Conservation (phyloP, 202 grass and related monocot genomes). For the Carex arenaria region DNA sequence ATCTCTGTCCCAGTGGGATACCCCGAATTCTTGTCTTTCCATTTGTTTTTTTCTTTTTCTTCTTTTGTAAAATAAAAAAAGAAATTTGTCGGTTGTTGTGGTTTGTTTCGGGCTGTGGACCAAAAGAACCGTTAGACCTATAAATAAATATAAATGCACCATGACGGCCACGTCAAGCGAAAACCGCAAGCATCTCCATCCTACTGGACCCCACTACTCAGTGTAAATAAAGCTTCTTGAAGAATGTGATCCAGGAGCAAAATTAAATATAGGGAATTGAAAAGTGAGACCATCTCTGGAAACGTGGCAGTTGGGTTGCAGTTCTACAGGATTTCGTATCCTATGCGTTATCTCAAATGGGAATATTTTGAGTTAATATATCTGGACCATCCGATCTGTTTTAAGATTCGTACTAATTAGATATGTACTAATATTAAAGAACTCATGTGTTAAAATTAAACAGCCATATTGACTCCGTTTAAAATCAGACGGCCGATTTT, state of each 20-base stretch:
- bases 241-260: neutral
- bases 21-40: neutral
- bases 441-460: no score
- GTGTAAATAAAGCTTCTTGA: neutral
- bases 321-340: neutral
- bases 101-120: neutral
- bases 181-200: neutral
- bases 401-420: no score
- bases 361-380: no score
- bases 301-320: neutral
- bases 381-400: no score
- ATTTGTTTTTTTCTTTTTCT: neutral
- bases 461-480: no score
- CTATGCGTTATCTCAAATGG: no score
- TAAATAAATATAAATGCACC: neutral
- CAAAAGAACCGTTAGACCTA: slow-evolving; percentile 9
- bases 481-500: no score
- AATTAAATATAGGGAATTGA: neutral
- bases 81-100: neutral
- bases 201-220: neutral
- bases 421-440: no score
- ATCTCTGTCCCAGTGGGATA: no score
- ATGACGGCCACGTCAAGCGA: neutral
- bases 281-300: neutral
- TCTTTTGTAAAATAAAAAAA: neutral